Evolutionary conservation across 441 rosid species (phyloP).

Genomic region (Arabidopsis hybrid): DNA sequence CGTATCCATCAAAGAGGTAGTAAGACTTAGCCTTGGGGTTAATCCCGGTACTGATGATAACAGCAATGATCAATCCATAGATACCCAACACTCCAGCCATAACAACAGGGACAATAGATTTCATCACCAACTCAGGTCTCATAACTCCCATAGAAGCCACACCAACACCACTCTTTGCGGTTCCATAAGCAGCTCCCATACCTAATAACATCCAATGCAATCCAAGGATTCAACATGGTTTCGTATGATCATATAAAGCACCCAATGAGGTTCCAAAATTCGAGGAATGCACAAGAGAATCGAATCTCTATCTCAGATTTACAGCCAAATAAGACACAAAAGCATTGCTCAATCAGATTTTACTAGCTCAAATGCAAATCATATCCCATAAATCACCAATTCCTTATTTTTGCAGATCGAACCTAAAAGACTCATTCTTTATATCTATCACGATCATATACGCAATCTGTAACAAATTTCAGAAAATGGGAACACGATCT

Average conservation of each 20-base stretch:
- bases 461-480: constrained; percentile 3
- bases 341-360: neutral
- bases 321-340: neutral
- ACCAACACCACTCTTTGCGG: constrained; percentile 48
- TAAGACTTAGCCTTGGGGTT: constrained; percentile 57
- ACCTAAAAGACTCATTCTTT: neutral
- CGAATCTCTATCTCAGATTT: neutral
- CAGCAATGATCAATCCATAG: constrained; percentile 55
- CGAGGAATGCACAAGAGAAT: neutral
- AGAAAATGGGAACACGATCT: constrained; percentile 24
- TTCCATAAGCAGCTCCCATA: constrained; percentile 43
- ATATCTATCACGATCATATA: constrained; percentile 27
- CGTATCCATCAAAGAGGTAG: constrained; percentile 53
- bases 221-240: neutral
- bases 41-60: constrained; percentile 57
- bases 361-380: constrained; percentile 10
- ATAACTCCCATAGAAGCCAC: constrained; percentile 56
- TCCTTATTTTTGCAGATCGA: neutral
- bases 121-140: constrained; percentile 59
- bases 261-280: neutral
- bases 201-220: constrained; percentile 37
- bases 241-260: neutral
- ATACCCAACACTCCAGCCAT: constrained; percentile 65
- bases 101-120: constrained; percentile 56
- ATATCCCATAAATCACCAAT: neutral